These are phyloP conservation scores for Gentiana dahurica DNA, from an alignment of 257 asterid species.

Conservation along the genomic window DNA sequence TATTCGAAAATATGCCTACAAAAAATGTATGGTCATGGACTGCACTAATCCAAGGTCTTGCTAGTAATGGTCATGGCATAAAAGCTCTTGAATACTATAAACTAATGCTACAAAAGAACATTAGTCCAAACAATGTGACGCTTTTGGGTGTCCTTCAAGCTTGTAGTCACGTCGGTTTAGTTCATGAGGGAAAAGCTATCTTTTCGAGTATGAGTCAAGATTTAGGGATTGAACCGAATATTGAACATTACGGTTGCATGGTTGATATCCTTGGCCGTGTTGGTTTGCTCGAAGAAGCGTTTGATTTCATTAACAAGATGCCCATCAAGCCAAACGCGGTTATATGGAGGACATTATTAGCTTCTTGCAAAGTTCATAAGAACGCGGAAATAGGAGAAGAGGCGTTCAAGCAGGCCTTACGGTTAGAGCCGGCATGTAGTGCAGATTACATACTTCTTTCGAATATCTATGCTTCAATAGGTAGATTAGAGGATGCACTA, in stretches of 20 bases:
- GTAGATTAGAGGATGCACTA: slow-evolving; percentile 27
- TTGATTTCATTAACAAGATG: slow-evolving; percentile 29
- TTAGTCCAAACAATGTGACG: slow-evolving; percentile 32
- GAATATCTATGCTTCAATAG: slow-evolving; percentile 26
- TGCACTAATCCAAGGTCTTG: slow-evolving; percentile 38
- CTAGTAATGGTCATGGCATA: slow-evolving; percentile 30
- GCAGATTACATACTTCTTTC: slow-evolving; percentile 41
- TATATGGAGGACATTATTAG: slow-evolving; percentile 39
- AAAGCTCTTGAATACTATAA: slow-evolving; percentile 23
- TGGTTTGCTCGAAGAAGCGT: slow-evolving; percentile 31
- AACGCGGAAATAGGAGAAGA: slow-evolving; percentile 39
- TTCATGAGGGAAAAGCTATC: slow-evolving; percentile 21
- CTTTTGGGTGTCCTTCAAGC: slow-evolving; percentile 37
- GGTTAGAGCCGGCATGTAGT: slow-evolving; percentile 28
- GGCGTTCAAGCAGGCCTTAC: slow-evolving; percentile 23
- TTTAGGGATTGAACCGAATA: slow-evolving; percentile 30
- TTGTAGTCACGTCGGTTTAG: slow-evolving; percentile 37
- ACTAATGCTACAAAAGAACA: slow-evolving; percentile 24
- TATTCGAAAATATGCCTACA: slow-evolving; percentile 21
- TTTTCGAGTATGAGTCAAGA: slow-evolving; percentile 27
- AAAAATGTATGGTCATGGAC: slow-evolving; percentile 40
- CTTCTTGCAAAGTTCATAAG: slow-evolving; percentile 33
- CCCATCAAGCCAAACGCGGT: slow-evolving; percentile 34
- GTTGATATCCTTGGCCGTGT: slow-evolving; percentile 42
- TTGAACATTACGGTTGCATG: slow-evolving; percentile 41